These are phyloP conservation scores for Blastomyces emzantsi DNA, from an alignment of 2,329 filamentous ascomycete species.

Conservation along the genomic window DNA sequence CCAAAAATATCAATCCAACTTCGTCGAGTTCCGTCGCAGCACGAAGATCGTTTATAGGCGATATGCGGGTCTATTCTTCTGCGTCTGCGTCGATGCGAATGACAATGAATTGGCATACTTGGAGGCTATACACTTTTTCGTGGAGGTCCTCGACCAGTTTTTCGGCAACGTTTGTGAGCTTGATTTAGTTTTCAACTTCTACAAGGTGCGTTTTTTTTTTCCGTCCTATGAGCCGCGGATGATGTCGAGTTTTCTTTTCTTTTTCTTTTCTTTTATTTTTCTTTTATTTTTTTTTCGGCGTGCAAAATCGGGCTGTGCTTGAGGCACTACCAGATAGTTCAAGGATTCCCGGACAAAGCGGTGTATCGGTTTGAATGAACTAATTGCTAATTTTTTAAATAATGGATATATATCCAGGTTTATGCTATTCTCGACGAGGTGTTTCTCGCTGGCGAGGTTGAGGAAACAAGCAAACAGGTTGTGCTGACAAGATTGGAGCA, in stretches of 20 bases:
- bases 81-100: slow-evolving; percentile 96
- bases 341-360: neutral
- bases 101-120: slow-evolving; percentile 97
- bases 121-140: slow-evolving; percentile 98
- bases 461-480: slow-evolving; percentile 98
- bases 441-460: slow-evolving; percentile 93
- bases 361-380: neutral
- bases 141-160: slow-evolving; percentile 96
- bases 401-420: slow-evolving; percentile 46
- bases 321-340: neutral
- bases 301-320: neutral
- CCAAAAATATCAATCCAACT: slow-evolving; percentile 99
- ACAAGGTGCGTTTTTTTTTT: slow-evolving; percentile 50
- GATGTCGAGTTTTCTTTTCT: no score
- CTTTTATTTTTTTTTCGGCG: neutral
- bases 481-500: slow-evolving; percentile 91
- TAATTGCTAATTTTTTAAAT: slow-evolving; percentile 7
- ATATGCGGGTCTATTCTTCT: slow-evolving; percentile 98
- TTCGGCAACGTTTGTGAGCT: slow-evolving; percentile 99
- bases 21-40: slow-evolving; percentile 65
- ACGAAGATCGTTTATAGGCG: slow-evolving; percentile 96
- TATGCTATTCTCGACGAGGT: slow-evolving; percentile 99
- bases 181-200: slow-evolving; percentile 71
- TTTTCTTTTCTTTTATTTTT: no score
- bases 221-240: neutral